Percentiles rank a stretch among this genome's conserved stretches.
These are phyloP conservation scores for Monosporascus sp. DNA, from an alignment of 2,329 filamentous ascomycete species.

Conservation along the genomic window DNA sequence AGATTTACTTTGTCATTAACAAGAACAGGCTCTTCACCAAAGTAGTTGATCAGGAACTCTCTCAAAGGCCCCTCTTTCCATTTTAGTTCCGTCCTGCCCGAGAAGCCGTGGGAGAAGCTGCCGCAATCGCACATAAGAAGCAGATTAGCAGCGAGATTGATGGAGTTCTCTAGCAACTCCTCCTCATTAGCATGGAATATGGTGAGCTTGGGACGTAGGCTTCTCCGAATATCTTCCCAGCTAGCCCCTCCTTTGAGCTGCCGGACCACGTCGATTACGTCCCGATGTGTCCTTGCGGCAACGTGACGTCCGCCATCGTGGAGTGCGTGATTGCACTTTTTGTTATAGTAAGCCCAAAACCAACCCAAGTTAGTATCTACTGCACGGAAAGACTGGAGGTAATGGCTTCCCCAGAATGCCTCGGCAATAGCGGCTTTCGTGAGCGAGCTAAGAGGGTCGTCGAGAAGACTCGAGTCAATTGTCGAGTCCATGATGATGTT, in stretches of 20 bases:
- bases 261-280: background rate
- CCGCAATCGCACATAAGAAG: constrained; percentile 4
- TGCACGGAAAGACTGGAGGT: background rate
- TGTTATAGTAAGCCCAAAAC: background rate
- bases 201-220: background rate
- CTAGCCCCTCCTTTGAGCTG: background rate
- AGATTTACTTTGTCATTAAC: background rate
- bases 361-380: background rate
- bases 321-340: background rate
- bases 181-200: background rate
- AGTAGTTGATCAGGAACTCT: background rate
- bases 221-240: background rate
- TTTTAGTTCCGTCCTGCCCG: constrained; percentile 4
- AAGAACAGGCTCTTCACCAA: background rate
- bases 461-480: background rate
- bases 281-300: background rate
- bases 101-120: background rate
- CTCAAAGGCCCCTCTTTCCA: background rate
- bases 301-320: background rate
- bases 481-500: too few species aligned
- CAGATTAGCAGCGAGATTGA: background rate
- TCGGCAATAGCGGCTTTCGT: background rate
- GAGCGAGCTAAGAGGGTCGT: background rate
- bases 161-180: background rate
- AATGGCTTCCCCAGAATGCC: background rate